Conservation (phyloP, 73 alveolate genomes). For the Symbiodinium natans region DNA sequence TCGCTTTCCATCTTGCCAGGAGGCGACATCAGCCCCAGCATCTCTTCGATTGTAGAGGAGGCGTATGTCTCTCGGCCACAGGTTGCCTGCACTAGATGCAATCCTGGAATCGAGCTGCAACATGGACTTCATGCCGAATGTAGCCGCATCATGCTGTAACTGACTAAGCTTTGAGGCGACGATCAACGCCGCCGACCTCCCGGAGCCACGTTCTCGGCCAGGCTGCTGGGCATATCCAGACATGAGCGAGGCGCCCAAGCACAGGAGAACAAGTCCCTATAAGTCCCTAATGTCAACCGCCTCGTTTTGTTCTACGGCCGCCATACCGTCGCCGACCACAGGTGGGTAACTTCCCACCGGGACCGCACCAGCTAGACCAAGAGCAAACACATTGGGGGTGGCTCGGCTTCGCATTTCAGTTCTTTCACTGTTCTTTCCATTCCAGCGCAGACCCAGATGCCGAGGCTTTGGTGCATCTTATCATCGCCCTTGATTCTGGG, state of each 20-base stretch:
- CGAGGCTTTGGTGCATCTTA: conserved; percentile 83
- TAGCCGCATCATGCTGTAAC: too few relatives aligned
- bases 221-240: conserved; percentile 92
- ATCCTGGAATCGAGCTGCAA: too few relatives aligned
- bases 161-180: too few relatives aligned
- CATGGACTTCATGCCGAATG: too few relatives aligned
- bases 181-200: conserved; percentile 76
- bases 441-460: too few relatives aligned
- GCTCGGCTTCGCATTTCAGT: not conserved
- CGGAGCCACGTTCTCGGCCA: conserved; percentile 78
- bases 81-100: not conserved
- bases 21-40: conserved; percentile 67
- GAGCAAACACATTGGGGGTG: conserved; percentile 87
- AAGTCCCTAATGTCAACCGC: too few relatives aligned
- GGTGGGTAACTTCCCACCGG: conserved; percentile 78
- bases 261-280: too few relatives aligned
- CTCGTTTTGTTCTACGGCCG: too few relatives aligned
- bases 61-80: conserved; percentile 28
- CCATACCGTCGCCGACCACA: too few relatives aligned
- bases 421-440: not conserved
- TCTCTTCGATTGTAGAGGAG: conserved; percentile 53
- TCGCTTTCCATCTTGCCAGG: conserved; percentile 2
- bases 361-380: conserved; percentile 69
- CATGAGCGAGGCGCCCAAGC: conserved; percentile 93
- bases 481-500: conserved; percentile 82